Evolutionary conservation across 352 stramenopile species (phyloP).

Genomic region (Globisporangium camurandrum): DNA sequence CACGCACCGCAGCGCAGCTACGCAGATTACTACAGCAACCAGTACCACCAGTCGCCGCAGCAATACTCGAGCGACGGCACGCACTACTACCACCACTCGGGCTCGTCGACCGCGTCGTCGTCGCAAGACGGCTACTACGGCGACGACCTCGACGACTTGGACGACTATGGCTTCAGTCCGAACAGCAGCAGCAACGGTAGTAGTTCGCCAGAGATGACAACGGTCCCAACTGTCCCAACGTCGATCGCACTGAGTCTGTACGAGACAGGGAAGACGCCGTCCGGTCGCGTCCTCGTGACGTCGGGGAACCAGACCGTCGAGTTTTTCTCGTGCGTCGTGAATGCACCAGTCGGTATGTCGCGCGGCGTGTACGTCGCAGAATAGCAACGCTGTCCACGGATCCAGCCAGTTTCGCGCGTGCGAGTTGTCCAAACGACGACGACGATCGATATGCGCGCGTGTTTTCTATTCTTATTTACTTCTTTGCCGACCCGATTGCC

Average conservation of each 20-base stretch:
- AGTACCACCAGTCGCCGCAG: conserved; percentile 22
- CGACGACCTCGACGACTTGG: conserved; percentile 65
- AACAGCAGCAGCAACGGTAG: conserved; percentile 11
- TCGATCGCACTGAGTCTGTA: conserved; percentile 63
- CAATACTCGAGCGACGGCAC: conserved; percentile 42
- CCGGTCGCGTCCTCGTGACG: conserved; percentile 66
- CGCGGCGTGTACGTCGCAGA: conserved; percentile 61
- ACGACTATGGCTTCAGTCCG: conserved; percentile 48
- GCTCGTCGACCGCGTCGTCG: conserved; percentile 70
- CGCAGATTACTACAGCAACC: conserved; percentile 33
- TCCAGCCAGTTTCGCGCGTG: no score
- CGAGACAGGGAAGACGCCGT: conserved; percentile 72
- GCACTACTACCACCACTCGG: conserved; percentile 62
- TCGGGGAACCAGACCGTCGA: conserved; percentile 79
- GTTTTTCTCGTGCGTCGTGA: conserved; percentile 79
- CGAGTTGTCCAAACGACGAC: neutral
- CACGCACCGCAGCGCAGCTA: conserved; percentile 12
- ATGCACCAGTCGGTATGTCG: conserved; percentile 39
- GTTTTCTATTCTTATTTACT: no score
- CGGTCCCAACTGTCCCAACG: conserved; percentile 67
- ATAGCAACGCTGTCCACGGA: conserved; percentile 34
- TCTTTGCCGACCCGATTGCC: no score
- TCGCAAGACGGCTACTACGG: conserved; percentile 73
- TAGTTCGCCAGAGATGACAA: conserved; percentile 72
- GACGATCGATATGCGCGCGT: no score